These are phyloP conservation scores for Phytophthora pini DNA, from an alignment of 352 stramenopile genomes.

Conservation along the genomic window DNA sequence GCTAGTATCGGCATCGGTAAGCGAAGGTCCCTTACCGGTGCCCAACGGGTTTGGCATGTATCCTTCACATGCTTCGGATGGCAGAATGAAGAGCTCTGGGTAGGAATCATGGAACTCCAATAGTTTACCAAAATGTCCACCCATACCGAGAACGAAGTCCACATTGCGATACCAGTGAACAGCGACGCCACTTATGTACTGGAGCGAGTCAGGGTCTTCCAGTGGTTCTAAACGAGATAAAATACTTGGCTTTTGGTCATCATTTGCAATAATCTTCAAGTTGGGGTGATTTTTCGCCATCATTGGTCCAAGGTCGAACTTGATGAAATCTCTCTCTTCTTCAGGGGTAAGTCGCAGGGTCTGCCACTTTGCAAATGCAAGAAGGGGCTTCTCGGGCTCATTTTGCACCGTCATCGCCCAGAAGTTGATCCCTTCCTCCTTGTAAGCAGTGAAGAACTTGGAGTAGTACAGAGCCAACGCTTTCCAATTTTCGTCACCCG, in stretches of 20 bases:
- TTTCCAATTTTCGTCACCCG: slow-evolving; percentile 70
- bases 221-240: slow-evolving; percentile 47
- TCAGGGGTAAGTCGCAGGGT: slow-evolving; percentile 50
- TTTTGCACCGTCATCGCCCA: slow-evolving; percentile 87
- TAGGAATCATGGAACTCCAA: slow-evolving; percentile 51
- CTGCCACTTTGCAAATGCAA: slow-evolving; percentile 54
- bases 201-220: slow-evolving; percentile 45
- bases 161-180: slow-evolving; percentile 89
- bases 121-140: slow-evolving; percentile 54
- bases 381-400: slow-evolving; percentile 73
- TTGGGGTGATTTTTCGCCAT: slow-evolving; percentile 72
- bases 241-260: slow-evolving; percentile 84
- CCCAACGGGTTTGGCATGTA: slow-evolving; percentile 54
- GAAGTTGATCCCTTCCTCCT: slow-evolving; percentile 70
- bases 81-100: slow-evolving; percentile 80
- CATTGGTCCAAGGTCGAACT: slow-evolving; percentile 73
- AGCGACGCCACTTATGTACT: slow-evolving; percentile 83
- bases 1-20: slow-evolving; percentile 36
- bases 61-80: slow-evolving; percentile 74
- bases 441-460: slow-evolving; percentile 87
- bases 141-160: slow-evolving; percentile 48
- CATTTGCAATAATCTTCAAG: slow-evolving; percentile 84
- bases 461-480: slow-evolving; percentile 87
- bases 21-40: slow-evolving; percentile 51
- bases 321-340: slow-evolving; percentile 73